phyloP scores from a whole-genome alignment of 2,329 filamentous ascomycete genomes.

The Colletotrichum paranaense region DNA sequence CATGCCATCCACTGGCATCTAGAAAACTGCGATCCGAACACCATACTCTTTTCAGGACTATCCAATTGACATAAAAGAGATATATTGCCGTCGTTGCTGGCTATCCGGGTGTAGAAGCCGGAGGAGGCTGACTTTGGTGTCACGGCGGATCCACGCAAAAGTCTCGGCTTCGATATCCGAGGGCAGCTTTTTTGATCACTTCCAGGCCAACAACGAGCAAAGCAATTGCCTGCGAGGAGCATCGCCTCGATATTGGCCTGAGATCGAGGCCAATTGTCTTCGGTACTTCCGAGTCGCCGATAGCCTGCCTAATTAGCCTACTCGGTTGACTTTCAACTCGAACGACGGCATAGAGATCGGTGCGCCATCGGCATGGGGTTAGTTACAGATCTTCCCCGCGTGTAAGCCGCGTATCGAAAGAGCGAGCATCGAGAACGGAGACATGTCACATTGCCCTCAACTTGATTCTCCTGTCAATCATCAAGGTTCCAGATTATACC shows the following conservation, averaged over 20 bases:
- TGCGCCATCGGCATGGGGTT: neutral
- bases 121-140: neutral
- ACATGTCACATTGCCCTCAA: neutral
- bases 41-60: no score
- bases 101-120: neutral
- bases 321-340: neutral
- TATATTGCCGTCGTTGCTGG: no score
- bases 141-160: neutral
- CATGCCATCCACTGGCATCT: no score
- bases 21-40: accelerated
- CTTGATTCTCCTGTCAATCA: neutral
- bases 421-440: neutral
- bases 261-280: no score
- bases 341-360: neutral
- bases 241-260: no score
- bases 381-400: neutral
- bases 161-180: conserved; percentile 16
- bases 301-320: neutral
- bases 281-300: no score
- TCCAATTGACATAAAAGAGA: no score
- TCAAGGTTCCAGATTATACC: no score
- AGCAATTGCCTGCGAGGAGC: no score
- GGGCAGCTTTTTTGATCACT: neutral
- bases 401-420: neutral
- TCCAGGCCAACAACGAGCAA: no score